Evolutionary conservation across 495 filamentous ascomycete genomes (phyloP), one percentile per base, ranked within the genome.

Genomic region (Chlorociboria aeruginascens): DNA sequence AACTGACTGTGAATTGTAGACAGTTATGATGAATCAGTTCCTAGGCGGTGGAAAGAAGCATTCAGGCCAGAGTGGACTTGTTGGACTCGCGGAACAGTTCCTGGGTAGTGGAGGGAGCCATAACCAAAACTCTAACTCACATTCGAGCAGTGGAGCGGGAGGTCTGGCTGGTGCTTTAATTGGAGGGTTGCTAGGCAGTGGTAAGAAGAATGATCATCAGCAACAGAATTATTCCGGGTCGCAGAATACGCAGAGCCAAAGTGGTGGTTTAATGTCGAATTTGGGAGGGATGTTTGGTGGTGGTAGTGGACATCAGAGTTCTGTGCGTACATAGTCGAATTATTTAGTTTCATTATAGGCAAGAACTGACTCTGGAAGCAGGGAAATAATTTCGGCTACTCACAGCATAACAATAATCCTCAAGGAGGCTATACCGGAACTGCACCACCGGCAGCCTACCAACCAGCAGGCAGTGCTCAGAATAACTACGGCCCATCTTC

Each of bases 361-460:
- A 42, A 38, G 29, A 46, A 50, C 50, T 44, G 13, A 32, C 11
- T 44, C 8, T 33, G 3, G 13, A 16, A 50, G 20, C 46, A 53
- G 40, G 49, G 49, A 28, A 43, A 35, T 13, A 50, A 38, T 34
- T 78, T 64, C 56, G 74, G 74, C 32, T 78, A 78, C 56, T 74
- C 74, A 20, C 33, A 16, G 44, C 32, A 50, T 35, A 71, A 55
- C 20, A 25, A 25, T 4, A 67, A 66, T 8, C 59, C 65, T 31
- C 43, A 50, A 33, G 63, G 69, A 14, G 58, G 60, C 32, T 78
- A 78, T 50, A 66, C 50, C 54, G 72, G 66, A 30, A 64, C 68
- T 37, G 66, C 72, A 17, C 73, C 73, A 32, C 70, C 73, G 7
- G 56, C 67, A 32, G 63, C 69, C 0, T 73, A 73, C 51, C 68